Evolutionary conservation across 139 green algal genomes (phyloP), one percentile per base, ranked within the genome.

Genomic region (Chlamydomonas sphaeroides): DNA sequence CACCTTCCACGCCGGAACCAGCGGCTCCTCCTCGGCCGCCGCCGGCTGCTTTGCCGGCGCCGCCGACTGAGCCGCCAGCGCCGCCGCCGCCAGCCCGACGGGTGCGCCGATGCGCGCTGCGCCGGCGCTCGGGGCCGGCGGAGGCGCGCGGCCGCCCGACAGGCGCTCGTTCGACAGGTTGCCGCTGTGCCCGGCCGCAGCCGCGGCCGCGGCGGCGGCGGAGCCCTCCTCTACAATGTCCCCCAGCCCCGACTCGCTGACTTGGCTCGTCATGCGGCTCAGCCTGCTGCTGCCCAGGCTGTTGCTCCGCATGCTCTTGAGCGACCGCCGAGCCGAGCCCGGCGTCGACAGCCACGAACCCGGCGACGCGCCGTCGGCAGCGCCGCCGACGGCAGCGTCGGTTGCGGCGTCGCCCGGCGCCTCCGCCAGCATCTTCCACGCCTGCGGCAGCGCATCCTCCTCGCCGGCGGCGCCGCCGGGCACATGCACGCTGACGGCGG

Each of bases 1-100:
- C 42, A 82, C 75, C 75, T 82, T 82, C 75, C 75, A 82, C 0
- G 75, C 75, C 7, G 75, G 75, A 21, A 82, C 17, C 62, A 82
- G 36, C 42, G 61, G 39, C 26, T 33, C 61, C 26, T 38, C 61
- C n/a, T 57, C 73, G 14, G 25, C 73, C 14, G 39, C 39, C 8
- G 69, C 42, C 4, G 42, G 1, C 1, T 61, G 36, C 11, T 17
- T 38, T 3, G 70, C 42, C 5, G 35, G 17, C 3, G 68, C 6
- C 3, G 68, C 10, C 5, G 30, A 53, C 28, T 28, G 26, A 6
- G 26, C 23, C 15, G 38, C 15, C 33, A 5, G 26, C 11, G 38
- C 26, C 38, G 59, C 26, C 59, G n/a, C 59, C 30, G 30, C 26
- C 59, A 36, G 56, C 23, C 56, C 25, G 18, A 62, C 6, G 56